Percentiles rank a stretch among this genome's conserved stretches.
Conservation (phyloP, 2,329 filamentous ascomycete species). For the Colletotrichum lini region DNA sequence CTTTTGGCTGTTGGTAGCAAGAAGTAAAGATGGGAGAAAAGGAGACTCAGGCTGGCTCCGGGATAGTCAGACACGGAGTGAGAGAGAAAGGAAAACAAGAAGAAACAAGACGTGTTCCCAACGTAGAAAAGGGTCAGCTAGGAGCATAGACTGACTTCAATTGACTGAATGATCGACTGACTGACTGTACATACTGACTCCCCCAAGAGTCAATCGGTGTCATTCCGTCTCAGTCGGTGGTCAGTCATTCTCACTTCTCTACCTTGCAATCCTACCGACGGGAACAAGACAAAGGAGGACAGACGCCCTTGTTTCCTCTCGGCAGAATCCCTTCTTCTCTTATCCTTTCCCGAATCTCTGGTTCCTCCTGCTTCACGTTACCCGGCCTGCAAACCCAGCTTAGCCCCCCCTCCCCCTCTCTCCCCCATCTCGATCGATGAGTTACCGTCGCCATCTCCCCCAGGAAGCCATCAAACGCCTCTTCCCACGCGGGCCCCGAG, state of each 20-base stretch:
- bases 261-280: background rate
- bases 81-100: background rate
- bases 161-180: too few relatives aligned
- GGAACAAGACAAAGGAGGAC: background rate
- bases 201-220: background rate
- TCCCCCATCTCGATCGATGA: background rate
- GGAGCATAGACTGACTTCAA: background rate
- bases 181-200: background rate
- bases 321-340: background rate
- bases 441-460: background rate
- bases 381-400: background rate
- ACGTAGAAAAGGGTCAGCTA: background rate
- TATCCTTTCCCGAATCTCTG: background rate
- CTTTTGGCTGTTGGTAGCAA: background rate
- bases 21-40: conserved; percentile 2
- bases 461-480: conserved; percentile 9
- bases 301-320: background rate
- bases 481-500: background rate
- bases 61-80: background rate
- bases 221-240: too few relatives aligned
- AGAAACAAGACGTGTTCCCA: background rate
- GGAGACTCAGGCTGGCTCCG: background rate
- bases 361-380: conserved; percentile 1
- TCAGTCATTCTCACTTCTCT: background rate
- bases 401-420: background rate